Base-by-base conservation (phyloP, 2,329 filamentous ascomycete genomes). In the Colletotrichum lindemuthianum region DNA sequence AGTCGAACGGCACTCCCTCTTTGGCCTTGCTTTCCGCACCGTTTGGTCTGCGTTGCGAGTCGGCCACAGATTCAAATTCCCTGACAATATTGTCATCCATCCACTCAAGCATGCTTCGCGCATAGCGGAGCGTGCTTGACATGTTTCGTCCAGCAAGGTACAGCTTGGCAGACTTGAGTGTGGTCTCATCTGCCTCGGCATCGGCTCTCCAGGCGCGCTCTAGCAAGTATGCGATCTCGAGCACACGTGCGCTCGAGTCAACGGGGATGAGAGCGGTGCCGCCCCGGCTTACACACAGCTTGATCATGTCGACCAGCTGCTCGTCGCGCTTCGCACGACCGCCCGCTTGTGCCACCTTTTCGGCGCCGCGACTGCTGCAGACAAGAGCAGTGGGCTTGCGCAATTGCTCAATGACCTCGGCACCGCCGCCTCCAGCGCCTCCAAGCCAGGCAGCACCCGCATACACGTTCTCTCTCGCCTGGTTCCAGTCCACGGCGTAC, bases 401-500 rank as follows among this genome's bases (percentile, higher is more conserved):
- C 70, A 99, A 78, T 73, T 96, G 92, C 77, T 99, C 96, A 60
- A 97, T 93, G 16, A 99, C 93, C 74, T 97, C 93, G 8, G 92
- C 90, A 16, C 93, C 92, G 44, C 92, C 92, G 1, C 87, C 88
- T 36, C 90, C 92, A 24, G 90, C 89, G 6, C 92, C 92, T 49
- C 92, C 93, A 45, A 99, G 84, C 93, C 96, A 98, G 33, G 95
- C 93, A 24, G 96, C 96, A 67, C 95, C 95, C 0, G 95, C 90
- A 65, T 97, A 89, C 13, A 98, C 93, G 78, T 97, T 97, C 75
- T 99, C 96, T 70, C 93, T 88, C n/a, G 92, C 93, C 78, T 97
- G 94, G 71, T 97, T 97, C 96, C 96, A 99, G 73, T 98, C 95
- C 15, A 97, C 92, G 0, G 96, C 95, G 72, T 99, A 98, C 1